Evolutionary conservation across 208 protist species (phyloP).

Genomic region (Trypanosoma caninum): DNA sequence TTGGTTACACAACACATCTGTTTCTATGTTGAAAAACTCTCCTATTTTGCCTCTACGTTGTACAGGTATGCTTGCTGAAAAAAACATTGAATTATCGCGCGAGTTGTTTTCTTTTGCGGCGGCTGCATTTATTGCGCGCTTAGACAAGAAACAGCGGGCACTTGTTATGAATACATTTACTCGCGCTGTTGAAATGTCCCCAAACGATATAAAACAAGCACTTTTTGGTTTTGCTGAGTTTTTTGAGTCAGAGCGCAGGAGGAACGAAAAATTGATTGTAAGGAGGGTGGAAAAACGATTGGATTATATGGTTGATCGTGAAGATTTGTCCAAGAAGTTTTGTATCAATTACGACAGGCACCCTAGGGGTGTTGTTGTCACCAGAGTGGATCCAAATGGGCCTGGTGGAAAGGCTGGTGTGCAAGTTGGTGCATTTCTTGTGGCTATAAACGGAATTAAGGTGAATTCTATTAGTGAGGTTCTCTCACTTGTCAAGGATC

Average conservation of each 20-base stretch:
- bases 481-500: conserved; percentile 66
- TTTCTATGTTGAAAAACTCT: conserved; percentile 71
- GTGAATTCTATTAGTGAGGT: conserved; percentile 75
- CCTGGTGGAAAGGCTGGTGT: conserved; percentile 68
- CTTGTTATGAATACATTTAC: conserved; percentile 76
- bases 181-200: conserved; percentile 53
- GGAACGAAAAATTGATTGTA: conserved; percentile 42
- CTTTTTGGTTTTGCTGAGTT: conserved; percentile 86
- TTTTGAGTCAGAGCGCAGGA: conserved; percentile 75
- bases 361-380: conserved; percentile 64
- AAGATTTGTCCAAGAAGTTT: conserved; percentile 62
- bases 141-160: conserved; percentile 32
- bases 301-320: conserved; percentile 55
- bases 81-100: conserved; percentile 70
- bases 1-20: conserved; percentile 81
- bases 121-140: conserved; percentile 53
- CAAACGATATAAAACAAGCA: conserved; percentile 74
- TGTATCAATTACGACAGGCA: conserved; percentile 91
- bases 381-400: conserved; percentile 74
- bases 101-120: conserved; percentile 88
- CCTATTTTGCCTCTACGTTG: conserved; percentile 73
- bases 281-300: conserved; percentile 41
- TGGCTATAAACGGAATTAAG: conserved; percentile 65
- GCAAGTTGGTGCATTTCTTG: conserved; percentile 61
- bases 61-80: conserved; percentile 42